Evolutionary conservation across 225 moss, liverwort and hornwort species (phyloP).

Genomic region (Pleurozium schreberi): DNA sequence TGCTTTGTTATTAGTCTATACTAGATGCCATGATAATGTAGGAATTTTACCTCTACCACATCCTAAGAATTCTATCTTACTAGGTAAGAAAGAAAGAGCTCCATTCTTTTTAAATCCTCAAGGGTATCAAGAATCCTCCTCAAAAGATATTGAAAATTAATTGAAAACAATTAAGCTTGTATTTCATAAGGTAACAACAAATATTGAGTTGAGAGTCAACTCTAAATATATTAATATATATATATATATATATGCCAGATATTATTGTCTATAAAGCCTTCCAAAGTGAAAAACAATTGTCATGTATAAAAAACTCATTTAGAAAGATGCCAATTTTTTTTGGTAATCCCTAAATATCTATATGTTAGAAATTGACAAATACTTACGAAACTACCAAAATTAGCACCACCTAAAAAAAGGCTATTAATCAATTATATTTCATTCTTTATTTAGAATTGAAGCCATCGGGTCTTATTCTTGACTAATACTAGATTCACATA

Average conservation of each 20-base stretch:
- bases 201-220: not conserved
- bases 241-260: too few species aligned
- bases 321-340: too few species aligned
- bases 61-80: not conserved
- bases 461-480: too few species aligned
- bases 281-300: not conserved
- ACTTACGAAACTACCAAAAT: accelerated
- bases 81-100: not conserved
- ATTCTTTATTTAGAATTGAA: not conserved
- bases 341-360: not conserved
- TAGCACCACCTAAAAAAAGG: not conserved
- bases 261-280: not conserved
- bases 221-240: too few species aligned
- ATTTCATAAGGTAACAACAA: not conserved
- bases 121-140: too few species aligned
- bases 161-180: not conserved
- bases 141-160: not conserved
- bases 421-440: too few species aligned
- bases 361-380: not conserved
- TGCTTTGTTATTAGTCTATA: not conserved
- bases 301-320: not conserved
- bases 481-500: not conserved
- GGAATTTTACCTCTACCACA: accelerated
- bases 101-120: not conserved
- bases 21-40: not conserved